Conservation (phyloP, 2,329 filamentous ascomycete species). For the Aspergillus novoparasiticus region DNA sequence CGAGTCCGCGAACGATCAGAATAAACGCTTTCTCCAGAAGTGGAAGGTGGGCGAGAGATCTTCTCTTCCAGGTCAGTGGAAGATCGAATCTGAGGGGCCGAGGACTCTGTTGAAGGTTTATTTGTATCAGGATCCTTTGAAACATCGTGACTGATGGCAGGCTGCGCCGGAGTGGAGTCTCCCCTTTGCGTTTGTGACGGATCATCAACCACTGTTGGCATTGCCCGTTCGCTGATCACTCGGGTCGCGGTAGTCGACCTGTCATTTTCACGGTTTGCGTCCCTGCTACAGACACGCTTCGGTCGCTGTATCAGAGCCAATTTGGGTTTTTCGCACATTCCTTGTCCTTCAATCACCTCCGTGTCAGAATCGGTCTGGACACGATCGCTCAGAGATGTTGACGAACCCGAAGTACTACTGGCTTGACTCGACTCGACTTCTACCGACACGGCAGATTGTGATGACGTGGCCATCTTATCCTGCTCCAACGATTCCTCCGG, state of each 20-base stretch:
- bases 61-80: slow-evolving; percentile 18
- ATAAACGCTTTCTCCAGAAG: slow-evolving; percentile 30
- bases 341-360: slow-evolving; percentile 37
- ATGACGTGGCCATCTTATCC: slow-evolving; percentile 22
- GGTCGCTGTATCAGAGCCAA: slow-evolving; percentile 32
- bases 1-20: slow-evolving; percentile 32
- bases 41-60: slow-evolving; percentile 28
- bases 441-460: slow-evolving; percentile 21
- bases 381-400: slow-evolving; percentile 25
- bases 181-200: slow-evolving; percentile 31
- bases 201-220: slow-evolving; percentile 22
- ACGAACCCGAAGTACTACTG: slow-evolving; percentile 23
- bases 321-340: slow-evolving; percentile 33
- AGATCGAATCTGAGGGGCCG: slow-evolving; percentile 10
- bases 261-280: slow-evolving; percentile 23
- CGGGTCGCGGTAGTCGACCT: slow-evolving; percentile 23
- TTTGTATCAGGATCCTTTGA: slow-evolving; percentile 11
- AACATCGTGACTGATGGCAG: slow-evolving; percentile 11
- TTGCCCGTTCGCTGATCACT: slow-evolving; percentile 24
- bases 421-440: slow-evolving; percentile 23
- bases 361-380: slow-evolving; percentile 17
- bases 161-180: slow-evolving; percentile 20
- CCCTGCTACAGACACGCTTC: slow-evolving; percentile 32
- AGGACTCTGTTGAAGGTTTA: slow-evolving; percentile 10
- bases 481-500: slow-evolving; percentile 14